These are phyloP conservation scores for Suillus americanus DNA, from an alignment of 768 basidiomycete species.

Conservation along the genomic window DNA sequence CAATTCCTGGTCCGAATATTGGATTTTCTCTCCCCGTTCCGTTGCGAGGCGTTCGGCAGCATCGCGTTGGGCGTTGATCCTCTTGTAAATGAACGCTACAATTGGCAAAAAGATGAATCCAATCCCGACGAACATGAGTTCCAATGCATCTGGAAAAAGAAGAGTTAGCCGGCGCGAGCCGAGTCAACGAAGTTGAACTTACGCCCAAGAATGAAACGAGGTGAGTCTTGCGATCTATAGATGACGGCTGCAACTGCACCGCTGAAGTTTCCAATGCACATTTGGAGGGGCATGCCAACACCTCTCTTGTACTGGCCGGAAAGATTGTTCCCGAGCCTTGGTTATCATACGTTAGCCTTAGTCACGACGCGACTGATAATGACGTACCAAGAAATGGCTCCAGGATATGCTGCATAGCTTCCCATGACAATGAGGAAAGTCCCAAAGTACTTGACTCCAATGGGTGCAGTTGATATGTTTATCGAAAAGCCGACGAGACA, in stretches of 20 bases:
- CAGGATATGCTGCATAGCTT: slow-evolving; percentile 60
- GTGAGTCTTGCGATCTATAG: slow-evolving; percentile 55
- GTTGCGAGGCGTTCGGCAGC: slow-evolving; percentile 8
- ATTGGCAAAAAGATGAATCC: slow-evolving; percentile 54
- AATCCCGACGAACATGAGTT: slow-evolving; percentile 69
- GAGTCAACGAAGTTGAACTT: slow-evolving; percentile 16
- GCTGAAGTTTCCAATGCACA: slow-evolving; percentile 64
- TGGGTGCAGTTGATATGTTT: slow-evolving; percentile 52
- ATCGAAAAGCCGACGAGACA: slow-evolving; percentile 57
- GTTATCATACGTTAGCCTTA: not conserved
- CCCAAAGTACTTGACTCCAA: slow-evolving; percentile 66
- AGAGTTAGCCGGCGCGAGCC: not conserved
- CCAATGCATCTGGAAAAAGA: slow-evolving; percentile 48
- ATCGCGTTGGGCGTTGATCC: slow-evolving; percentile 58
- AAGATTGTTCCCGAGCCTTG: slow-evolving; percentile 12
- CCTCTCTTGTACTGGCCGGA: slow-evolving; percentile 68
- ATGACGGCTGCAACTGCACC: slow-evolving; percentile 63
- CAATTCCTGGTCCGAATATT: slow-evolving; percentile 17
- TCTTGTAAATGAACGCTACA: slow-evolving; percentile 47
- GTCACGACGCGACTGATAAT: not conserved
- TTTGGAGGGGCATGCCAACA: slow-evolving; percentile 66
- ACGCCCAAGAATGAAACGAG: slow-evolving; percentile 63
- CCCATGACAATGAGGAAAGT: slow-evolving; percentile 67
- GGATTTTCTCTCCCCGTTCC: slow-evolving; percentile 20
- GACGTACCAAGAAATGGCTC: slow-evolving; percentile 57